These are phyloP conservation scores for Epithemia pelagica DNA, from an alignment of 108 stramenopile genomes.

Conservation along the genomic window DNA sequence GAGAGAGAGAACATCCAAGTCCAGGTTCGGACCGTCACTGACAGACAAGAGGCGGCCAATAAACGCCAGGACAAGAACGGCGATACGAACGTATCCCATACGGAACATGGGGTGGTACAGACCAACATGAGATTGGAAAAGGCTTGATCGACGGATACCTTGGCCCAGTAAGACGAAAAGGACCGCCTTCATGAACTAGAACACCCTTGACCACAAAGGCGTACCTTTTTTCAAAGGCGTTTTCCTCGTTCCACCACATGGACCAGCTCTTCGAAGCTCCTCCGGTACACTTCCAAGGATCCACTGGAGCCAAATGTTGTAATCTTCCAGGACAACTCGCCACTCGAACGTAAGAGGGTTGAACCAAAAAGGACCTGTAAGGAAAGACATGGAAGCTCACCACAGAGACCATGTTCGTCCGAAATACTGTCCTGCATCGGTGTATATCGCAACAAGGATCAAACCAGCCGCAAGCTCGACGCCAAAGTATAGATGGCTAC, in stretches of 20 bases:
- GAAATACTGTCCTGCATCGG: constrained; percentile 87
- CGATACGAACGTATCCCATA: constrained; percentile 44
- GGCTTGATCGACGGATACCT: constrained; percentile 75
- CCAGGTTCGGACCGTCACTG: constrained; percentile 51
- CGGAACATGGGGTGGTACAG: constrained; percentile 59
- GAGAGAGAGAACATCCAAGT: too few species aligned
- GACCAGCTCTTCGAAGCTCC: constrained; percentile 86
- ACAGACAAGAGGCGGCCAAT: constrained; percentile 46
- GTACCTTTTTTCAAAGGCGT: constrained; percentile 75
- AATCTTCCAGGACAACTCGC: constrained; percentile 81
- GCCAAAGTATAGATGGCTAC: constrained; percentile 94
- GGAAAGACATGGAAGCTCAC: constrained; percentile 90
- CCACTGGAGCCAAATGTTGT: constrained; percentile 82
- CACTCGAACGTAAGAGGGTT: constrained; percentile 98
- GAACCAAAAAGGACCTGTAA: constrained; percentile 99
- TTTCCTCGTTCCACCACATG: constrained; percentile 96
- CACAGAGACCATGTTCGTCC: constrained; percentile 97
- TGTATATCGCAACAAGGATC: constrained; percentile 82
- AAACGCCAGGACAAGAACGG: constrained; percentile 42
- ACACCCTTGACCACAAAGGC: constrained; percentile 63
- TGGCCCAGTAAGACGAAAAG: constrained; percentile 75
- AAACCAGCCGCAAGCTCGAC: constrained; percentile 91
- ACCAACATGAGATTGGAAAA: constrained; percentile 64
- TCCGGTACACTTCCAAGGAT: constrained; percentile 75
- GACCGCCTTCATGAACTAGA: constrained; percentile 74